Conservation (phyloP, 148 eudicot species). For the Spergularia marina region DNA sequence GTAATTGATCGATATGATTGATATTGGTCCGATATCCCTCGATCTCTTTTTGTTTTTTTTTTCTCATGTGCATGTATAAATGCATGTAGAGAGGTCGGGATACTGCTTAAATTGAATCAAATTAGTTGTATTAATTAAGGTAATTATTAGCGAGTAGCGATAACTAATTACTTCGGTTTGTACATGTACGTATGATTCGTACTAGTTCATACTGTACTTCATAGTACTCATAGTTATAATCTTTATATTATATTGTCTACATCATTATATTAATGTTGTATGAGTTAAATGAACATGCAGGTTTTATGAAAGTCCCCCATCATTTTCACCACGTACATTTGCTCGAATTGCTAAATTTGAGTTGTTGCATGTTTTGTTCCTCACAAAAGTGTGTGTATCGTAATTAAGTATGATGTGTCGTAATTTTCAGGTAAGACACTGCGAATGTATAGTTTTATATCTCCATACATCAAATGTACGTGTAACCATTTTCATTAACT, state of each 20-base stretch:
- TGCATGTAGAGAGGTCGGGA: slow-evolving; percentile 26
- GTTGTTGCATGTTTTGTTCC: slow-evolving; percentile 14
- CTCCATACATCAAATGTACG: neutral
- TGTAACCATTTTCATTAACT: neutral
- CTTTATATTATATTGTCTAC: too few relatives aligned
- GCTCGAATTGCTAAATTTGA: slow-evolving; percentile 23
- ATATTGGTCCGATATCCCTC: neutral
- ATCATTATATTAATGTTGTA: neutral
- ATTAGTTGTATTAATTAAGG: neutral
- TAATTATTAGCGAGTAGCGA: slow-evolving; percentile 14
- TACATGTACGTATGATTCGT: neutral
- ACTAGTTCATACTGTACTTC: too few relatives aligned
- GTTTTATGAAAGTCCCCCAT: neutral
- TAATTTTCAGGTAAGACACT: neutral
- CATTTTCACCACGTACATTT: neutral
- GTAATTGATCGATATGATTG: neutral
- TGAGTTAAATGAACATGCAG: neutral
- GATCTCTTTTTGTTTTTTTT: slow-evolving; percentile 24
- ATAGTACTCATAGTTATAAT: too few relatives aligned
- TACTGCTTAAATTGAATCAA: neutral
- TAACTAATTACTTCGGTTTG: slow-evolving; percentile 4
- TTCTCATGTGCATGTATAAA: slow-evolving; percentile 19
- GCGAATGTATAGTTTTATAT: neutral
- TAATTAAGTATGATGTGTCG: slow-evolving; percentile 5
- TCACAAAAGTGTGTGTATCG: neutral